phyloP scores from a whole-genome alignment of 495 filamentous ascomycete species.

The Penicillium pancosmium region DNA sequence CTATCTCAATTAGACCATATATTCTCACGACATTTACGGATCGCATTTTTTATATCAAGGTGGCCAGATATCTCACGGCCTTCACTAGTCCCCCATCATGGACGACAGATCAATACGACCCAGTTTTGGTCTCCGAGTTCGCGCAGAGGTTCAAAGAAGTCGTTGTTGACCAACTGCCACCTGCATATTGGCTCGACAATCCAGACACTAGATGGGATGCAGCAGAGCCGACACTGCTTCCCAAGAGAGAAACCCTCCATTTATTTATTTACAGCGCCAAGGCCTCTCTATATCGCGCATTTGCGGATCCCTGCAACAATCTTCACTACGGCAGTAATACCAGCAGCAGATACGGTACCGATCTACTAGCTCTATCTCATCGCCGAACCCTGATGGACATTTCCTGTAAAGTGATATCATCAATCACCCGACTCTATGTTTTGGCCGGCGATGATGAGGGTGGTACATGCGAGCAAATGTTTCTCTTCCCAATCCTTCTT shows the following conservation, averaged over 20 bases:
- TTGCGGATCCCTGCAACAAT: slow-evolving; percentile 23
- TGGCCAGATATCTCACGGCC: slow-evolving; percentile 19
- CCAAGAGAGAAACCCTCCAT: slow-evolving; percentile 21
- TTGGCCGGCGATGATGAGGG: slow-evolving; percentile 11
- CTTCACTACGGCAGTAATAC: slow-evolving; percentile 9
- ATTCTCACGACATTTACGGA: slow-evolving; percentile 22
- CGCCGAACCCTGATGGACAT: slow-evolving; percentile 21
- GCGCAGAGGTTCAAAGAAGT: slow-evolving; percentile 22
- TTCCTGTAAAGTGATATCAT: slow-evolving; percentile 14
- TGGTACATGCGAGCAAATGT: slow-evolving; percentile 10
- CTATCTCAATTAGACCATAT: slow-evolving; percentile 10
- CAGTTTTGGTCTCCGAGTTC: slow-evolving; percentile 18
- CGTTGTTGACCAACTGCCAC: slow-evolving; percentile 20
- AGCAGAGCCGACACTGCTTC: slow-evolving; percentile 7
- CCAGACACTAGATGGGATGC: slow-evolving; percentile 21
- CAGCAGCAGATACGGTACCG: slow-evolving; percentile 13
- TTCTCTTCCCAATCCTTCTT: slow-evolving; percentile 14
- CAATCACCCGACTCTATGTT: slow-evolving; percentile 16
- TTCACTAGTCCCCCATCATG: slow-evolving; percentile 28
- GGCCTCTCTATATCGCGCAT: slow-evolving; percentile 19
- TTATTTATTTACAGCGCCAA: slow-evolving; percentile 15
- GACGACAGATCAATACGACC: slow-evolving; percentile 15
- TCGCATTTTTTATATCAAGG: slow-evolving; percentile 22
- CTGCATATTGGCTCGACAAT: slow-evolving; percentile 14
- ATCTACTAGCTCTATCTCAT: slow-evolving; percentile 20